phyloP scores from a whole-genome alignment of 1,284 basidiomycete species.

The Trichosporon sp. region DNA sequence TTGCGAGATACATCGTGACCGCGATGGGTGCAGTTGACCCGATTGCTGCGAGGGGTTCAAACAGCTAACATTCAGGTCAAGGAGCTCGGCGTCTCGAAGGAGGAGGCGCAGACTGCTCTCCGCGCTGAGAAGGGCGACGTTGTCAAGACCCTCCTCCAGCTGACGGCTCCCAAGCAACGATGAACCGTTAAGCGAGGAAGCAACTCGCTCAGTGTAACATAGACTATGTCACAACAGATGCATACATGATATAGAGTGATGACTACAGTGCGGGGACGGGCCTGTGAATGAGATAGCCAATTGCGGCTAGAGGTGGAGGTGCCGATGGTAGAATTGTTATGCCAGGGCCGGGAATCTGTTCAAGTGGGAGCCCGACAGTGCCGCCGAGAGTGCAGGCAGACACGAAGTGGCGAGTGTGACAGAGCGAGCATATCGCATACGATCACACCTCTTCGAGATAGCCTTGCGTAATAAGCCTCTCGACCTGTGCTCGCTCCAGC shows the following conservation, averaged over 20 bases:
- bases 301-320: too few relatives aligned
- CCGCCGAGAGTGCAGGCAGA: too few relatives aligned
- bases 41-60: too few relatives aligned
- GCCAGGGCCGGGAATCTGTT: too few relatives aligned
- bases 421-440: background rate
- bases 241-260: background rate
- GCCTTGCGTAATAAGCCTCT: slow-evolving; percentile 84
- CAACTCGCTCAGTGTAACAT: background rate
- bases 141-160: slow-evolving; percentile 34
- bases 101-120: slow-evolving; percentile 32
- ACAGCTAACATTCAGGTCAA: slow-evolving; percentile 25
- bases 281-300: too few relatives aligned
- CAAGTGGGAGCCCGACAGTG: too few relatives aligned
- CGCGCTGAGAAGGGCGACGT: slow-evolving; percentile 35
- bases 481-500: slow-evolving; percentile 77
- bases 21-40: too few relatives aligned
- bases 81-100: slow-evolving; percentile 31
- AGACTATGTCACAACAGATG: slow-evolving; percentile 3
- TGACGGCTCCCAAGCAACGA: slow-evolving; percentile 19
- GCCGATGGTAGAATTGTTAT: too few relatives aligned
- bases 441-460: slow-evolving; percentile 62
- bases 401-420: too few relatives aligned
- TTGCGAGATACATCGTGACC: too few relatives aligned
- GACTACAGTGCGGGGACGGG: background rate
- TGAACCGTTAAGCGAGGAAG: slow-evolving; percentile 15